Percentiles rank a stretch among this genome's conserved stretches.
phyloP scores from a whole-genome alignment of 1,139 yeast genomes.

The Saccharomyces uvarum region DNA sequence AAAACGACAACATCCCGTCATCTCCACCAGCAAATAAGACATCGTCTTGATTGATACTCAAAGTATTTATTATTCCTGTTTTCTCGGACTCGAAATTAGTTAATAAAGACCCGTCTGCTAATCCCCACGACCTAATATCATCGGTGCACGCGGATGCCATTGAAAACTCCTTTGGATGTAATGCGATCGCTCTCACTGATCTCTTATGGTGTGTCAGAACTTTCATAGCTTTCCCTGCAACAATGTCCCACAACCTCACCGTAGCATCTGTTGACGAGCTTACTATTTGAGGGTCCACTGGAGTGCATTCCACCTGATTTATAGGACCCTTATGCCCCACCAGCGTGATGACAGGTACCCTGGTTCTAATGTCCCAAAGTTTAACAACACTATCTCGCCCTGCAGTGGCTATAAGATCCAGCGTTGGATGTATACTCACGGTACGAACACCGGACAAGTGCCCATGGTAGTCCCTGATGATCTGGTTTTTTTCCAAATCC shows the following conservation, averaged over 20 bases:
- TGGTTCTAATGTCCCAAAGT: slow-evolving; percentile 88
- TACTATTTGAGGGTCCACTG: slow-evolving; percentile 76
- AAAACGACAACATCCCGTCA: slow-evolving; percentile 69
- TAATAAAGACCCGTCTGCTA: slow-evolving; percentile 70
- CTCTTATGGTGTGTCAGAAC: slow-evolving; percentile 78
- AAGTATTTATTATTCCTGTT: slow-evolving; percentile 57
- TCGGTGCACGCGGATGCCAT: slow-evolving; percentile 79
- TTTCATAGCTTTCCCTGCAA: slow-evolving; percentile 51
- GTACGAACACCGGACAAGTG: slow-evolving; percentile 87
- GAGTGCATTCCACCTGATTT: slow-evolving; percentile 57
- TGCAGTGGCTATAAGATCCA: slow-evolving; percentile 80
- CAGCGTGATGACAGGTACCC: slow-evolving; percentile 66
- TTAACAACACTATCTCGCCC: slow-evolving; percentile 84
- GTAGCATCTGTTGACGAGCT: slow-evolving; percentile 83
- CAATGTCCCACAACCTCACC: slow-evolving; percentile 77
- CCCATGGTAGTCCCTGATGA: slow-evolving; percentile 85
- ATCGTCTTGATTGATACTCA: slow-evolving; percentile 59
- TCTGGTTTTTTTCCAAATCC: slow-evolving; percentile 84
- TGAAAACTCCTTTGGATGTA: slow-evolving; percentile 68
- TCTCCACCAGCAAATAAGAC: slow-evolving; percentile 79
- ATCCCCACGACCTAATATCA: slow-evolving; percentile 71
- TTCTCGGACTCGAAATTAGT: slow-evolving; percentile 44
- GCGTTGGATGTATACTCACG: slow-evolving; percentile 75
- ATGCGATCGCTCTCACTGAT: slow-evolving; percentile 63
- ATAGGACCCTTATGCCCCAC: slow-evolving; percentile 78